phyloP scores from a whole-genome alignment of 805 yeast genomes.

The Brettanomyces bruxellensis region DNA sequence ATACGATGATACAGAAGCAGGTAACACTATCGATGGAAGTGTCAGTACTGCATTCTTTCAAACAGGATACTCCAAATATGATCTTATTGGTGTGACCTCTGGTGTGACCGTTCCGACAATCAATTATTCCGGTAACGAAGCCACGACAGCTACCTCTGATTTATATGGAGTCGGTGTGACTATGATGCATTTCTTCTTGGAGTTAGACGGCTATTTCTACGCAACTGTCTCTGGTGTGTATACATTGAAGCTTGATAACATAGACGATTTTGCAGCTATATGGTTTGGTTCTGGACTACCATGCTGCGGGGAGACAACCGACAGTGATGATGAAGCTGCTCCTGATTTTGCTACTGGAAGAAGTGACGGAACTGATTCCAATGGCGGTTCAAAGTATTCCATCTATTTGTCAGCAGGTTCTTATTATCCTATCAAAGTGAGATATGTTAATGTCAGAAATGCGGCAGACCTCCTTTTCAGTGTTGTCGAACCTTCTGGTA shows the following conservation, averaged over 20 bases:
- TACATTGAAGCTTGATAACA: slow-evolving; percentile 11
- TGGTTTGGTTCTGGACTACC: slow-evolving; percentile 27
- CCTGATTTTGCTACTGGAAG: slow-evolving; percentile 3
- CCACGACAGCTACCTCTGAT: neutral
- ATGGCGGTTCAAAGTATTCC: slow-evolving; percentile 3
- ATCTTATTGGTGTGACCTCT: neutral
- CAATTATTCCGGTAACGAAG: neutral
- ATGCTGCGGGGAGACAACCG: slow-evolving; percentile 10
- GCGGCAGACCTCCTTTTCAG: slow-evolving; percentile 6
- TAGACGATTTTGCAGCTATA: slow-evolving; percentile 26
- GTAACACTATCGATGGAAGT: neutral
- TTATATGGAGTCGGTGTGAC: no score
- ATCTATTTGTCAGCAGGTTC: slow-evolving; percentile 8
- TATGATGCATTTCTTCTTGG: no score
- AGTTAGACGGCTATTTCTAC: slow-evolving; percentile 9
- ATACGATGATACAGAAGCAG: neutral
- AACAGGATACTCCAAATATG: neutral
- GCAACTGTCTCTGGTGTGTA: slow-evolving; percentile 24
- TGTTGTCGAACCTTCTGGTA: slow-evolving; percentile 9
- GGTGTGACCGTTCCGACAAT: neutral
- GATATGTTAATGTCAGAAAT: slow-evolving; percentile 8
- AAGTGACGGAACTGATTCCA: neutral
- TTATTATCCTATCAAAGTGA: slow-evolving; percentile 13
- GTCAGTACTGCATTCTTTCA: neutral
- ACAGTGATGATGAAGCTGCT: slow-evolving; percentile 3